A percentile compares a stretch with the other conserved stretches of the same genome.
Conservation (phyloP, 2,329 filamentous ascomycete genomes). For the Trichocomaceae sp. region DNA sequence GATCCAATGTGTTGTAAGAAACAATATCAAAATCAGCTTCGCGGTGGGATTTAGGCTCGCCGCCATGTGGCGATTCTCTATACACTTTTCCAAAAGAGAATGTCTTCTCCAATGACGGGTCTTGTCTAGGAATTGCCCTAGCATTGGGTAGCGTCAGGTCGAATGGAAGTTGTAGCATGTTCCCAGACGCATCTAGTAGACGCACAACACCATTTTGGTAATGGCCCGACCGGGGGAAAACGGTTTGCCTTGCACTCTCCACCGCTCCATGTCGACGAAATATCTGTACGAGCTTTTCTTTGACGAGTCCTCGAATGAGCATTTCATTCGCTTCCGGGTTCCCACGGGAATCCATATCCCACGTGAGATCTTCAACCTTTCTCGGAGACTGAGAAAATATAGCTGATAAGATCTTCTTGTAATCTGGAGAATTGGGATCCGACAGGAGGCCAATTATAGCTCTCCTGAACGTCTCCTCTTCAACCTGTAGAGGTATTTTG, state of each 20-base stretch:
- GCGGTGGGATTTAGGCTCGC: constrained; percentile 72
- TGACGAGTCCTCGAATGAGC: constrained; percentile 65
- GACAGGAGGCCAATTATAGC: constrained; percentile 69
- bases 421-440: constrained; percentile 78
- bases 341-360: constrained; percentile 60
- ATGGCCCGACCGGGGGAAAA: constrained; percentile 77
- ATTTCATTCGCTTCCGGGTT: constrained; percentile 48
- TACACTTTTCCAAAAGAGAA: constrained; percentile 87
- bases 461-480: constrained; percentile 82
- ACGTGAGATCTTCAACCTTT: constrained; percentile 72
- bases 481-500: constrained; percentile 82
- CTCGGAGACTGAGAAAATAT: constrained; percentile 71
- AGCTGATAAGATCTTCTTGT: constrained; percentile 79
- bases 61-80: constrained; percentile 68
- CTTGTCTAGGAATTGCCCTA: constrained; percentile 65
- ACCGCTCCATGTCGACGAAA: constrained; percentile 88
- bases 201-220: constrained; percentile 71
- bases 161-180: constrained; percentile 87
- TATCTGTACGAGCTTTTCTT: constrained; percentile 65
- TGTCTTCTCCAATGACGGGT: constrained; percentile 62
- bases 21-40: constrained; percentile 97
- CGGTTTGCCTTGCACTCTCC: constrained; percentile 63
- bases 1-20: constrained; percentile 71
- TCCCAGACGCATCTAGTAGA: constrained; percentile 74
- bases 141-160: constrained; percentile 88